Percentiles rank a stretch among this genome's conserved stretches.
Evolutionary conservation across 148 eudicot genomes (phyloP).

Genomic region (Heliosperma pusillum): DNA sequence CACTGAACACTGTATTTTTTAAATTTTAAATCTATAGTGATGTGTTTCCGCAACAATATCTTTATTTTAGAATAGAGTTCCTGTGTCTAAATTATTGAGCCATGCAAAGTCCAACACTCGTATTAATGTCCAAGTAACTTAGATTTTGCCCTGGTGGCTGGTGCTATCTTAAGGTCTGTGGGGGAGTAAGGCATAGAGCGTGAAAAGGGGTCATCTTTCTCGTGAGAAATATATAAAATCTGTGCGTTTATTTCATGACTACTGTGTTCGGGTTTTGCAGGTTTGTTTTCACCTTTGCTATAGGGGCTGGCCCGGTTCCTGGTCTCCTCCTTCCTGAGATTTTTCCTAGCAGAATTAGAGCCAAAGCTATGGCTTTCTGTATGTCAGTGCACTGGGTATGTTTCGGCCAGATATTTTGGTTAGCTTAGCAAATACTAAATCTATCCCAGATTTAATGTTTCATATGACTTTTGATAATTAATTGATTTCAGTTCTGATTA

Average conservation of each 20-base stretch:
- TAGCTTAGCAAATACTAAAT: background rate
- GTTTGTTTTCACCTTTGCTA: constrained; percentile 81
- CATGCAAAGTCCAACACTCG: background rate
- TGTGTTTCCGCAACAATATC: background rate
- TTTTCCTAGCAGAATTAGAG: constrained; percentile 82
- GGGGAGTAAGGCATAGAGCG: background rate
- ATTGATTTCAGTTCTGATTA: background rate
- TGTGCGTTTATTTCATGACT: background rate
- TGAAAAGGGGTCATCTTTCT: background rate
- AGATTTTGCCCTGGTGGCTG: background rate
- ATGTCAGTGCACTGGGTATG: constrained; percentile 96
- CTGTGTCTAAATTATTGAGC: background rate
- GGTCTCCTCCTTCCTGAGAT: constrained; percentile 85
- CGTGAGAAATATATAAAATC: background rate
- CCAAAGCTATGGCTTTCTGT: constrained; percentile 96
- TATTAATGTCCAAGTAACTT: too few relatives aligned
- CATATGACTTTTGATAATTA: background rate
- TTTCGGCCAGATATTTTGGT: background rate
- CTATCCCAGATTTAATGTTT: background rate
- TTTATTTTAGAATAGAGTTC: background rate
- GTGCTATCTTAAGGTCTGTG: background rate
- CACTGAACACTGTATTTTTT: too few relatives aligned
- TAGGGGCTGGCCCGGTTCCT: constrained; percentile 98
- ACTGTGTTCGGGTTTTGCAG: constrained; percentile 38
- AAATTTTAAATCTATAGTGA: background rate